Evolutionary conservation across 129 eudicot species (phyloP).

Genomic region (Solidago caesia): DNA sequence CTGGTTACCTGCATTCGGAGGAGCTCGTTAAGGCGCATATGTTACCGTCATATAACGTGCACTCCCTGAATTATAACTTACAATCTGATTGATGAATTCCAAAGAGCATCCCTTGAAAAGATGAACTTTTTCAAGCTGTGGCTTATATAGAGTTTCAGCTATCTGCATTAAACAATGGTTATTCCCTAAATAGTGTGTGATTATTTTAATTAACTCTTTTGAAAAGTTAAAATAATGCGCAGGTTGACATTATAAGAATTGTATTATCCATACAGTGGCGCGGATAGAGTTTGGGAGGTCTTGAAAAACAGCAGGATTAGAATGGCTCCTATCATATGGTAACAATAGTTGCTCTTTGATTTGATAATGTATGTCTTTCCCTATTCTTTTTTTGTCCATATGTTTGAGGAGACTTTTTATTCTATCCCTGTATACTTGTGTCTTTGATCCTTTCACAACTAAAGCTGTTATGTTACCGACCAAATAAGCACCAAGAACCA

Average conservation of each 20-base stretch:
- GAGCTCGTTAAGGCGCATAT: no score
- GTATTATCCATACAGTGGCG: neutral
- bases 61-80: constrained; percentile 44
- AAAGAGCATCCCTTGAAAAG: constrained; percentile 75
- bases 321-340: neutral
- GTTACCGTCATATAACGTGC: no score
- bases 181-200: neutral
- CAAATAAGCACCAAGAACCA: constrained; percentile 54
- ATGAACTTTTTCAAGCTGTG: constrained; percentile 55
- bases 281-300: neutral
- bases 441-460: constrained; percentile 74
- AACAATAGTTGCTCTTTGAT: neutral
- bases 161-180: constrained; percentile 52
- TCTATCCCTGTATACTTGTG: constrained; percentile 66
- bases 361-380: neutral
- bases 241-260: neutral
- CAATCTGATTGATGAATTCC: constrained; percentile 81
- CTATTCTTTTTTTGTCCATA: constrained; percentile 46
- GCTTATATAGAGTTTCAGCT: constrained; percentile 56
- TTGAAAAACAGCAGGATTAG: neutral
- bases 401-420: constrained; percentile 62
- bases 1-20: neutral
- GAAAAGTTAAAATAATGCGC: neutral
- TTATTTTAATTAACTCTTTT: neutral
- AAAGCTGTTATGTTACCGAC: constrained; percentile 82